Percentiles rank a stretch among this genome's conserved stretches.
phyloP scores from a whole-genome alignment of 176 grass and related monocot species.

The Typha latifolia region DNA sequence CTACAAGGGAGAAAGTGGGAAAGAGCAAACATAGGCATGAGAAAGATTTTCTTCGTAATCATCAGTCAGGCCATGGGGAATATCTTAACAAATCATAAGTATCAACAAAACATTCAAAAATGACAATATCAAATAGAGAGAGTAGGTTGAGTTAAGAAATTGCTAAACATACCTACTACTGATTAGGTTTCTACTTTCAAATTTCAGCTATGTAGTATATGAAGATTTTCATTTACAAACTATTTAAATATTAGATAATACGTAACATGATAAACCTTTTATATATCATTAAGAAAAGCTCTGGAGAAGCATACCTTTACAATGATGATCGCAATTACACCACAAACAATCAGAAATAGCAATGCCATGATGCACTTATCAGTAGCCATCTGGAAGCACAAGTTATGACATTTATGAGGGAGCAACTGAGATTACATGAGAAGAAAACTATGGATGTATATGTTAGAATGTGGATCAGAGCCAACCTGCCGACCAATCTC shows the following conservation, averaged over 20 bases:
- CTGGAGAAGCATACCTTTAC: conserved; percentile 18
- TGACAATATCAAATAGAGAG: no score
- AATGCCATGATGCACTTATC: conserved; percentile 29
- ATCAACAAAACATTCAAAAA: no score
- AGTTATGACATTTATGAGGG: not conserved
- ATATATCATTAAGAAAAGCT: not conserved
- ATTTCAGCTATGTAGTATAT: no score
- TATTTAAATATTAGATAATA: not conserved
- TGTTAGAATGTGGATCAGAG: not conserved
- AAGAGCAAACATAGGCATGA: no score
- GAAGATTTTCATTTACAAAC: not conserved
- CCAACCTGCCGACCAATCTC: conserved; percentile 58
- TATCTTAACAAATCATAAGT: no score
- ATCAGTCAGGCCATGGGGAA: no score
- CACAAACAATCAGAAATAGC: conserved; percentile 21
- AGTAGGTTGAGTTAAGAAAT: no score
- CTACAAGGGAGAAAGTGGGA: no score
- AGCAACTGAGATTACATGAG: not conserved
- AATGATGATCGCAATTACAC: conserved; percentile 17
- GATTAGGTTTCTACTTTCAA: no score
- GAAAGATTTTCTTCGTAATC: no score
- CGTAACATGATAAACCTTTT: not conserved
- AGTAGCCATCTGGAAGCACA: conserved; percentile 18
- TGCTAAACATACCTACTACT: no score
- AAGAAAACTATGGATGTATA: no score